Base-by-base conservation (phyloP, 2,329 filamentous ascomycete species). In the Arthrobotrys conoides region DNA sequence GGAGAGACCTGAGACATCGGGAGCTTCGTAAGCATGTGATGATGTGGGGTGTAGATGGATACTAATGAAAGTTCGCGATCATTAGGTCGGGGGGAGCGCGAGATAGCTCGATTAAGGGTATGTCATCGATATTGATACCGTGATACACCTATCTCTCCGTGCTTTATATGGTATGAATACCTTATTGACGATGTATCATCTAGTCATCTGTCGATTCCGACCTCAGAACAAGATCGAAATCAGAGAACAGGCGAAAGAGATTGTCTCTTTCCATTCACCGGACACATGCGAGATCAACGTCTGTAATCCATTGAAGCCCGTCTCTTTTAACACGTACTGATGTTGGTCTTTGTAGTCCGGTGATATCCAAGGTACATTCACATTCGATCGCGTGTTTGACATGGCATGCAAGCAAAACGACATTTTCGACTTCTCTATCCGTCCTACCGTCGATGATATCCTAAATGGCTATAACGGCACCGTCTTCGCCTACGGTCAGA, bases 401-500 rank as follows among this genome's bases (percentile, higher is more conserved):
- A 98, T 97, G 93, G 88, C 89, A 85, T 96, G 93, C 83, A 90
- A 90, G 83, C 96, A 99, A 86, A 88, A 90, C 83, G 94, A 98
- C 86, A 94, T 99, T 83, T 99, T 99, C 87, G 93, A 98, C 86
- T 99, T 96, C 87, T 98, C 96, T 49, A 98, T 99, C 85, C 91
- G 92, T 81, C 90, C 93, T 27, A 98, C 96, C 20, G 96, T 99
- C 82, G 95, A 98, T 86, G 96, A 98, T 84, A 97, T 99, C 82
- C 89, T 99, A 81, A 97, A 98, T 86, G 96, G 96, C 81, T 99
- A 99, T 89, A 99, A 99, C 87, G 96, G 95, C 59, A 99, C 96
- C 0, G 96, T 99, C 5, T 99, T 99, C 84, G 96, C 96, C 61
- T 99, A 99, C 84, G 96, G 96, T 81, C 96, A 96, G 44, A 99